These are phyloP conservation scores for Xylaria cubensis DNA, from an alignment of 495 filamentous ascomycete species.

Conservation along the genomic window DNA sequence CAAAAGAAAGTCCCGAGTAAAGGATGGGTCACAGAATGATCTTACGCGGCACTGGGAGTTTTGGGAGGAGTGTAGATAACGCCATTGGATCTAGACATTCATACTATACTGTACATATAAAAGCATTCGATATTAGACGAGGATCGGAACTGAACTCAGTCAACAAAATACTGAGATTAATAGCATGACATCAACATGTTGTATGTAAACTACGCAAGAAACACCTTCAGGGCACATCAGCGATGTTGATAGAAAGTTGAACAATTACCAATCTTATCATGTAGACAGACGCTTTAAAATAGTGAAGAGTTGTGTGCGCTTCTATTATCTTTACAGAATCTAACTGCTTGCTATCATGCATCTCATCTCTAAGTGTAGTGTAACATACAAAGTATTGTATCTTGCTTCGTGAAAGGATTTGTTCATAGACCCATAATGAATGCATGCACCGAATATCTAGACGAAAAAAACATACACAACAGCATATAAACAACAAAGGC, in stretches of 20 bases:
- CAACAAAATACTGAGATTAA: not conserved
- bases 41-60: not conserved
- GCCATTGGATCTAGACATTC: not conserved
- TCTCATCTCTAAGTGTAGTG: constrained; percentile 13
- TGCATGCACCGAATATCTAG: not conserved
- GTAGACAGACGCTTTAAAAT: not conserved
- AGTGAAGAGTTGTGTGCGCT: not conserved
- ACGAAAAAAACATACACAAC: not conserved
- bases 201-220: not conserved
- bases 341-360: not conserved
- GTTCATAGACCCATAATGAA: not conserved
- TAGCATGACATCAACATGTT: not conserved
- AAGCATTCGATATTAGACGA: not conserved
- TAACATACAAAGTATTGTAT: constrained; percentile 5
- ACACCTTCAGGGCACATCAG: not conserved
- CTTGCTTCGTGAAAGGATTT: not conserved
- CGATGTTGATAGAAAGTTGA: not conserved
- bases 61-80: not conserved
- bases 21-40: constrained; percentile 68
- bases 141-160: not conserved
- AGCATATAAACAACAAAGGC: not conserved
- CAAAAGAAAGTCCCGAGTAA: constrained; percentile 74
- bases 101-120: not conserved
- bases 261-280: too few species aligned
- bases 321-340: constrained; percentile 9